phyloP scores from a whole-genome alignment of 2,329 filamentous ascomycete species.

The Conoideocrella luteorostrata region DNA sequence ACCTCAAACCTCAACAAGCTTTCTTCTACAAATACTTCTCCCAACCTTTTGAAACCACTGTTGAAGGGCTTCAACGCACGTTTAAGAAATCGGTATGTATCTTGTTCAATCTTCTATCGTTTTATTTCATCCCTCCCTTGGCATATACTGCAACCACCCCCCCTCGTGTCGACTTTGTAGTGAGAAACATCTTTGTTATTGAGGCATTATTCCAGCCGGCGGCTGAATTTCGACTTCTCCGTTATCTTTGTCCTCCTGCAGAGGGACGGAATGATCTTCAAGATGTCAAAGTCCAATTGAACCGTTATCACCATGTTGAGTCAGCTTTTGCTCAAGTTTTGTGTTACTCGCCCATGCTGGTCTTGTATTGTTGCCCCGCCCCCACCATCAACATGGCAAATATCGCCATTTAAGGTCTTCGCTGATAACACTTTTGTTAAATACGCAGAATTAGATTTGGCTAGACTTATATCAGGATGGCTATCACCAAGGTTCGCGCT shows the following conservation, averaged over 20 bases:
- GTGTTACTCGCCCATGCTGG: not conserved
- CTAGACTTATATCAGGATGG: constrained; percentile 57
- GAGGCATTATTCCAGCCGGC: constrained; percentile 4
- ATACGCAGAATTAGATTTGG: not conserved
- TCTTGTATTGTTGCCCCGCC: constrained; percentile 7
- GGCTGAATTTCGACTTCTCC: not conserved
- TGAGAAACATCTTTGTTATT: not conserved
- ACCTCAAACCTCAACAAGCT: no score
- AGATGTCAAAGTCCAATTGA: no score
- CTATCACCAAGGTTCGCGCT: constrained; percentile 83
- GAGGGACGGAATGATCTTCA: no score
- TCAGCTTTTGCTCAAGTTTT: not conserved
- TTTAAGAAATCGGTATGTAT: constrained; percentile 1
- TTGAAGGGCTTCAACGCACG: not conserved
- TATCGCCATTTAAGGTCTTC: not conserved
- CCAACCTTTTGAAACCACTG: not conserved
- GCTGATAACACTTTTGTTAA: constrained; percentile 1
- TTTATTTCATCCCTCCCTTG: not conserved
- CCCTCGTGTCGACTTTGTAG: not conserved
- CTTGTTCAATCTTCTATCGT: not conserved
- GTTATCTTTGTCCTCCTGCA: not conserved
- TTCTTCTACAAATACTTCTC: not conserved
- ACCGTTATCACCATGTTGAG: no score
- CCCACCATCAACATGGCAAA: constrained; percentile 4
- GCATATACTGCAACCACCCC: not conserved